Evolutionary conservation across 2,329 filamentous ascomycete genomes (phyloP).

Genomic region (Botryosphaeria dothidea): DNA sequence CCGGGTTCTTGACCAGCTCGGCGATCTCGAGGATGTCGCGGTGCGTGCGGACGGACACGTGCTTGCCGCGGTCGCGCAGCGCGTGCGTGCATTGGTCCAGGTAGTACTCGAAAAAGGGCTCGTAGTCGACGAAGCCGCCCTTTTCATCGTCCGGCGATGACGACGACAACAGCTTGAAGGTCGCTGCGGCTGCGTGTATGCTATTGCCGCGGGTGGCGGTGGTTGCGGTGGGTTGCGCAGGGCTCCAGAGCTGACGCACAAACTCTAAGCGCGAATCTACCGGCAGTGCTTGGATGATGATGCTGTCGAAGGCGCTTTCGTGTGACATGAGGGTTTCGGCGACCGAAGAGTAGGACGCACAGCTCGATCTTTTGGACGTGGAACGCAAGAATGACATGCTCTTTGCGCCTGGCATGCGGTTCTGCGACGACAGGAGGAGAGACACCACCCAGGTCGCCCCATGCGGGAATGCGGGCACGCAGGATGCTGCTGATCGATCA

Average conservation of each 20-base stretch:
- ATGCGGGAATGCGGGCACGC: neutral
- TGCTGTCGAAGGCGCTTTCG: neutral
- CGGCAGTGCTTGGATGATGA: constrained; percentile 3
- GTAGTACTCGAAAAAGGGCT: constrained; percentile 21
- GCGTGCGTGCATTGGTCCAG: constrained; percentile 23
- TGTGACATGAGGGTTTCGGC: constrained; percentile 11
- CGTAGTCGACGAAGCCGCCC: neutral
- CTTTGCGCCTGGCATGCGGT: neutral
- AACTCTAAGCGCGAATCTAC: neutral
- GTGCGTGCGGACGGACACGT: constrained; percentile 23
- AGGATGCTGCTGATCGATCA: neutral
- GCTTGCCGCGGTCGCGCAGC: constrained; percentile 23
- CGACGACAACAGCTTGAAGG: neutral
- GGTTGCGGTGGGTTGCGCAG: neutral
- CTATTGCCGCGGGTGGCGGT: neutral
- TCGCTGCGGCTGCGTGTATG: neutral
- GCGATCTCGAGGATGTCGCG: constrained; percentile 26
- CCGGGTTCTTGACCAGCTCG: constrained; percentile 12
- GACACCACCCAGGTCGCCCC: too few relatives aligned
- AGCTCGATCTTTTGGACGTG: too few relatives aligned
- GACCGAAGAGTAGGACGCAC: neutral
- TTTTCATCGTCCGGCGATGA: neutral
- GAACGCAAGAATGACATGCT: neutral
- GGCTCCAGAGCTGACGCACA: neutral
- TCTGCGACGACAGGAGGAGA: neutral